These are phyloP conservation scores for Suhomyces guaymorum DNA, from an alignment of 1,139 yeast genomes.

Conservation along the genomic window DNA sequence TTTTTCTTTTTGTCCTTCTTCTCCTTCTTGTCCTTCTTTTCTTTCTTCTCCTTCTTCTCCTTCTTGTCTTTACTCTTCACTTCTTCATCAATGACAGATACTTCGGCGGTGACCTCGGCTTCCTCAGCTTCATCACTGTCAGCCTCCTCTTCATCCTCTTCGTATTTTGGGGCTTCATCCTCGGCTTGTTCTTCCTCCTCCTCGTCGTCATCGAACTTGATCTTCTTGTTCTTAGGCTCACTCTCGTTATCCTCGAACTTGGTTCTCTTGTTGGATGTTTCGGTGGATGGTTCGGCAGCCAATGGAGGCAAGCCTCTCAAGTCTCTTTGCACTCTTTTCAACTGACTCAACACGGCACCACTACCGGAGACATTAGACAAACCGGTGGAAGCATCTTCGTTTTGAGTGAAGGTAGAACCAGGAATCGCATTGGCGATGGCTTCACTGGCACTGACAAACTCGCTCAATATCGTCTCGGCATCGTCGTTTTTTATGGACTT, in stretches of 20 bases:
- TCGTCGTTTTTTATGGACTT: slow-evolving; percentile 35
- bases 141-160: slow-evolving; percentile 19
- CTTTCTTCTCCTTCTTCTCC: slow-evolving; percentile 38
- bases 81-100: slow-evolving; percentile 11
- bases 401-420: slow-evolving; percentile 10
- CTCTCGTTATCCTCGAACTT: slow-evolving; percentile 23
- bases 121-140: slow-evolving; percentile 19
- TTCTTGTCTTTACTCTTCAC: too few relatives aligned
- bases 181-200: slow-evolving; percentile 10
- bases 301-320: slow-evolving; percentile 73
- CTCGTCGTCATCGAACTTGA: slow-evolving; percentile 30
- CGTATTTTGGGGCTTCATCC: slow-evolving; percentile 12
- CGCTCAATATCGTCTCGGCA: slow-evolving; percentile 48
- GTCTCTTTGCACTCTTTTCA: slow-evolving; percentile 67
- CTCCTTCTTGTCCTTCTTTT: slow-evolving; percentile 24
- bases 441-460: slow-evolving; percentile 44
- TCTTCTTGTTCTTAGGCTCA: slow-evolving; percentile 25
- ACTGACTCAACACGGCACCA: slow-evolving; percentile 53
- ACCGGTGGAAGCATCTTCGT: slow-evolving; percentile 19
- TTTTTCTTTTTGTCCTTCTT: slow-evolving; percentile 13
- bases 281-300: slow-evolving; percentile 24
- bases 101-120: slow-evolving; percentile 14
- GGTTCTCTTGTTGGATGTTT: slow-evolving; percentile 26
- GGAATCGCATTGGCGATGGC: slow-evolving; percentile 16
- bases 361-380: slow-evolving; percentile 24